A percentile compares a stretch with the other conserved stretches of the same genome.
phyloP scores from a whole-genome alignment of 1,284 basidiomycete genomes.

The Neonothopanus nambi region DNA sequence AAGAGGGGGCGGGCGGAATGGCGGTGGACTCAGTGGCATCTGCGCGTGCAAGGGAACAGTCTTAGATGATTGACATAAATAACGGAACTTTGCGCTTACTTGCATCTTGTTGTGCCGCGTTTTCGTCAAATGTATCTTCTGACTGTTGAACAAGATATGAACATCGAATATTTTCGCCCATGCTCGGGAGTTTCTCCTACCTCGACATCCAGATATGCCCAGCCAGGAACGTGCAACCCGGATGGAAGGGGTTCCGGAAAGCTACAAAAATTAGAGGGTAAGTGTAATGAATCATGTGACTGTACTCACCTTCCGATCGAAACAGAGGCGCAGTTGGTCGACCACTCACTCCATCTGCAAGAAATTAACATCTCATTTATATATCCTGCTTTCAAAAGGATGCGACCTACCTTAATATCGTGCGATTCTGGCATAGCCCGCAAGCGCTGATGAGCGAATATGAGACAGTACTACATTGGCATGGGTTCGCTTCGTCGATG shows the following conservation, averaged over 20 bases:
- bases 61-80: too few relatives aligned
- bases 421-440: conserved; percentile 37
- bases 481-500: conserved; percentile 28
- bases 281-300: background rate
- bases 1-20: conserved; percentile 3
- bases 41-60: background rate
- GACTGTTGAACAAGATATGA: conserved; percentile 10
- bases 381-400: conserved; percentile 5
- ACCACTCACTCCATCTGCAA: conserved; percentile 32
- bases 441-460: conserved; percentile 44
- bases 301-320: conserved; percentile 22
- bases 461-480: conserved; percentile 40
- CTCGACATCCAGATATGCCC: conserved; percentile 31
- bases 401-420: conserved; percentile 27
- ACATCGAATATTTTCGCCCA: too few relatives aligned
- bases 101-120: conserved; percentile 18
- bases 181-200: conserved; percentile 17
- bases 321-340: conserved; percentile 31
- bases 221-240: conserved; percentile 28
- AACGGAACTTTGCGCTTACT: conserved; percentile 8
- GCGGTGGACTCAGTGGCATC: conserved; percentile 17
- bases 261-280: conserved; percentile 10
- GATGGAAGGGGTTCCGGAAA: conserved; percentile 27
- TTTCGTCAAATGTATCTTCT: conserved; percentile 19
- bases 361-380: background rate